Evolutionary conservation across 2,329 filamentous ascomycete species (phyloP), one percentile per base, ranked within the genome.

Genomic region (Monosporascus ibericus): DNA sequence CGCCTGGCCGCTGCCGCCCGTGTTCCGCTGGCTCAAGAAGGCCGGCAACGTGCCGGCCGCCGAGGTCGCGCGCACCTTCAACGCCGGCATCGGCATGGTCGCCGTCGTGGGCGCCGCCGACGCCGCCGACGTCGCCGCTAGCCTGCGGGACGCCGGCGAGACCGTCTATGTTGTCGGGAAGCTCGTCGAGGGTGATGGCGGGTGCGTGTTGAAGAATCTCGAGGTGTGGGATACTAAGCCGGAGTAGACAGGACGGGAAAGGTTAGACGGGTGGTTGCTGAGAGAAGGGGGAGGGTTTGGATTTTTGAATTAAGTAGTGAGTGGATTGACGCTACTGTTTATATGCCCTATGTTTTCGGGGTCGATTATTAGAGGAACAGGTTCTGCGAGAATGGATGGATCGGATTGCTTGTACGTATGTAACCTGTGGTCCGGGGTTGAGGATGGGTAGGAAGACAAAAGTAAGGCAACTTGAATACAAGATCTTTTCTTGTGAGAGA

Each of bases 11-110:
- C 78, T 91, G 44, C 90, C 88, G 0, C 74, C 81, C 1, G 88
- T 96, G 5, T 94, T 97, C 75, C 78, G 79, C 64, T 99, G 94
- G 94, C 79, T 99, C 63, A 90, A 91, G 74, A 71, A 69, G 55
- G 75, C 76, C 3, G 84, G 83, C n/a, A 87, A 87, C 55, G 85
- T 97, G 34, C 81, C 79, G 50, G 78, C 85, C 2, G 66, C 75
- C 9, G 94, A 99, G 74, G 95, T 97, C 81, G 90, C 87, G 49
- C 80, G 91, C 53, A 94, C 91, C 2, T 97, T 96, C 80, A 99
- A 99, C 75, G 91, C 87, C 7, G 94, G 94, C 48, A 75, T 99
- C 44, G 94, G 94, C 47, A 97, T 99, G 92, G 88, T 96, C 6
- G 77, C 92, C 30, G 90, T 91, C 5, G 90, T 96, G 3, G 81